Evolutionary conservation across 768 basidiomycete genomes (phyloP).

Genomic region (Mycena chlorophos): DNA sequence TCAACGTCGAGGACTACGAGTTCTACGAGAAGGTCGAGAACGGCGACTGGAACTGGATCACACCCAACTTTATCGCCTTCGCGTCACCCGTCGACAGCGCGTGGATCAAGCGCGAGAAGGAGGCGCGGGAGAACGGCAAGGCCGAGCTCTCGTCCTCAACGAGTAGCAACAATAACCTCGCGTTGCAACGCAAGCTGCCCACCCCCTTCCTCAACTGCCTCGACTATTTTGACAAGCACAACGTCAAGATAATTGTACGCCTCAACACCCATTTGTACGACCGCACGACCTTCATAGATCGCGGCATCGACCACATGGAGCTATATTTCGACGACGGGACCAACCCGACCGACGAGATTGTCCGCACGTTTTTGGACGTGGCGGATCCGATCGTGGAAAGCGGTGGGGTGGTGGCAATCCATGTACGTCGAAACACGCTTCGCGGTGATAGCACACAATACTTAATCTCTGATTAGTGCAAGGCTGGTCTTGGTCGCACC

Average conservation of each 20-base stretch:
- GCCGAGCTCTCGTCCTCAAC: slow-evolving; percentile 30
- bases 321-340: slow-evolving; percentile 98
- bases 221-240: slow-evolving; percentile 86
- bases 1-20: slow-evolving; percentile 91
- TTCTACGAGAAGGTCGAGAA: slow-evolving; percentile 95
- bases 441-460: slow-evolving; percentile 3
- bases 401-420: slow-evolving; percentile 85
- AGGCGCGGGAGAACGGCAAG: slow-evolving; percentile 49
- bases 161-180: slow-evolving; percentile 48
- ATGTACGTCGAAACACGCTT: slow-evolving; percentile 62
- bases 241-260: slow-evolving; percentile 89
- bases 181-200: slow-evolving; percentile 75
- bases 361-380: slow-evolving; percentile 85
- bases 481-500: slow-evolving; percentile 94
- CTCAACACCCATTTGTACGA: slow-evolving; percentile 94
- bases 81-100: slow-evolving; percentile 84
- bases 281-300: slow-evolving; percentile 73
- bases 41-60: slow-evolving; percentile 95
- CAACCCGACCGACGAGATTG: slow-evolving; percentile 94
- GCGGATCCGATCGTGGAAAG: slow-evolving; percentile 74
- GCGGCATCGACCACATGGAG: slow-evolving; percentile 86
- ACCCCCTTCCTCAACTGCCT: slow-evolving; percentile 87
- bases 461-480: slow-evolving; percentile 59
- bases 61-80: slow-evolving; percentile 89
- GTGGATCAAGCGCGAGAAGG: slow-evolving; percentile 79